Conservation (phyloP, 2,329 filamentous ascomycete species). For the Aphanoascus verrucosus region DNA sequence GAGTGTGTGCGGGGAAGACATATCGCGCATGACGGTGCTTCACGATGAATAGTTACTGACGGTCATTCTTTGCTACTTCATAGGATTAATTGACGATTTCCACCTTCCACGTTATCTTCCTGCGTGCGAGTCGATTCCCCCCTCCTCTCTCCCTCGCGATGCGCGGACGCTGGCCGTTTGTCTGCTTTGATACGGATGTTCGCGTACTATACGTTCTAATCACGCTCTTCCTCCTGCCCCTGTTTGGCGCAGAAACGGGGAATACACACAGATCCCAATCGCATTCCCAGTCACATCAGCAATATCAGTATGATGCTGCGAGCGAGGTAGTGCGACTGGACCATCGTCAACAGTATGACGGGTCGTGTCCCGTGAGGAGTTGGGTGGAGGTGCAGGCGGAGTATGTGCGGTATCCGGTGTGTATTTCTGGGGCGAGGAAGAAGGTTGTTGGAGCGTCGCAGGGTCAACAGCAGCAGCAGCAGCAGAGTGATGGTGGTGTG, state of each 20-base stretch:
- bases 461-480: conserved; percentile 1
- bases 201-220: conserved; percentile 3
- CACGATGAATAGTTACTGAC: neutral
- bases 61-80: neutral
- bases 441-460: conserved; percentile 4
- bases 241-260: conserved; percentile 2
- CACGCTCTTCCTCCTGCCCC: conserved; percentile 1
- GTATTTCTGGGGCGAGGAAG: conserved; percentile 20
- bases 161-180: conserved; percentile 10
- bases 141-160: neutral
- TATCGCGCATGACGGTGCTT: neutral
- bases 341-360: neutral
- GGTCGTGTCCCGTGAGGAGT: conserved; percentile 2
- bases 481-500: too few relatives aligned
- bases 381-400: conserved; percentile 11
- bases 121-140: neutral
- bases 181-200: conserved; percentile 4
- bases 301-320: neutral
- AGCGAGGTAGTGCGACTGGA: neutral
- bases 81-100: neutral
- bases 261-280: neutral
- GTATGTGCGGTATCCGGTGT: conserved; percentile 22
- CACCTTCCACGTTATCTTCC: neutral
- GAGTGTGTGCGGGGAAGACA: neutral
- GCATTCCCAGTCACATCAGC: neutral